Percentiles rank a stretch among this genome's conserved stretches.
phyloP scores from a whole-genome alignment of 169 alveolate genomes.

The Plasmodium fragile region DNA sequence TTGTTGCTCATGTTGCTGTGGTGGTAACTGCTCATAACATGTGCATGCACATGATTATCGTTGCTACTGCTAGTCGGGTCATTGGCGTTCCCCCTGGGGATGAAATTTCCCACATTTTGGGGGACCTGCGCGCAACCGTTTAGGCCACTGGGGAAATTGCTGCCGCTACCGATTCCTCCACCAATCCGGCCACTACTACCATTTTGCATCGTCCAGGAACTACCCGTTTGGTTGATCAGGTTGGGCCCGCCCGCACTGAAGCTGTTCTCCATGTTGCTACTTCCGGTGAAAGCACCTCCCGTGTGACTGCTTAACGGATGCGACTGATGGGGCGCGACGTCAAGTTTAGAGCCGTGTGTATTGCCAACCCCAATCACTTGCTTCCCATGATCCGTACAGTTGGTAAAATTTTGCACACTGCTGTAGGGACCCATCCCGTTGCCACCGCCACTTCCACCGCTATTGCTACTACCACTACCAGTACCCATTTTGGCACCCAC shows the following conservation, averaged over 20 bases:
- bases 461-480: background rate
- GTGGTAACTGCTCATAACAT: background rate
- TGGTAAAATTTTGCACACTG: background rate
- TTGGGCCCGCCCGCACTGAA: background rate
- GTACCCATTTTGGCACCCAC: background rate
- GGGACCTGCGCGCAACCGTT: background rate
- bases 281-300: background rate
- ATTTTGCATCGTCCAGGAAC: background rate
- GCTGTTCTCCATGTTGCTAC: background rate
- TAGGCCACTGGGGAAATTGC: constrained; percentile 17
- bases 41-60: background rate
- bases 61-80: background rate
- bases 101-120: constrained; percentile 7
- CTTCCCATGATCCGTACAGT: background rate
- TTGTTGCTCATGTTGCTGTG: background rate
- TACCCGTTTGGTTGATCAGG: background rate
- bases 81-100: constrained; percentile 1
- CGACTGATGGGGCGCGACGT: background rate
- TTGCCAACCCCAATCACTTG: background rate
- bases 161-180: background rate
- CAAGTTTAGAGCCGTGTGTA: background rate
- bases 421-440: background rate
- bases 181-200: background rate
- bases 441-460: too few relatives aligned
- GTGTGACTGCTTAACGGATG: background rate